Conservation (phyloP, 164 flowering plant species). For the Tetracentron sinense region DNA sequence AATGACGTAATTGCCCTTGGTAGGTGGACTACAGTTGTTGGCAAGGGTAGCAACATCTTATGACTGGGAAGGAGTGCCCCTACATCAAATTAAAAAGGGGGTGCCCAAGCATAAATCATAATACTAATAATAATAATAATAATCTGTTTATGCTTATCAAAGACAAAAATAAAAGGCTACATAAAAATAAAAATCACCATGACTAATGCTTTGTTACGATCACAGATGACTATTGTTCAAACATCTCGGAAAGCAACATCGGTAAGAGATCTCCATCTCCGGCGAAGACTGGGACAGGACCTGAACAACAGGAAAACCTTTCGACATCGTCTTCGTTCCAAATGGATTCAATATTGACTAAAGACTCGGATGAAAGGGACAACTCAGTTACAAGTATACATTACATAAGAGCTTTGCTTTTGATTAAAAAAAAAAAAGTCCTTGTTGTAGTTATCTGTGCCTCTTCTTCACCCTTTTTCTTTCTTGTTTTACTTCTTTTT, state of each 20-base stretch:
- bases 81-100: too few species aligned
- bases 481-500: not conserved
- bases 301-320: constrained; percentile 1
- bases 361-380: constrained; percentile 1
- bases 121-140: too few species aligned
- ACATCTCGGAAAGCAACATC: constrained; percentile 6
- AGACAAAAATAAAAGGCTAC: not conserved
- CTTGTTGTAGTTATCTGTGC: not conserved
- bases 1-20: too few species aligned
- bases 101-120: too few species aligned
- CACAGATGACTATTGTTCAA: constrained; percentile 10
- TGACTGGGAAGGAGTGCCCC: too few species aligned
- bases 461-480: not conserved
- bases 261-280: not conserved
- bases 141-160: not conserved
- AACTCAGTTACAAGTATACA: constrained; percentile 3
- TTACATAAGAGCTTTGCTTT: not conserved
- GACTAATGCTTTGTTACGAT: not conserved
- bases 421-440: not conserved
- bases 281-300: not conserved
- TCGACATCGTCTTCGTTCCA: constrained; percentile 10
- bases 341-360: constrained; percentile 6
- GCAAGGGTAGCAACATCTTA: too few species aligned
- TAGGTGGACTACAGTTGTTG: too few species aligned
- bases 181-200: not conserved